A percentile compares a stretch with the other conserved stretches of the same genome.
These are phyloP conservation scores for Lactarius pseudohatsudake DNA, from an alignment of 768 basidiomycete species.

Conservation along the genomic window DNA sequence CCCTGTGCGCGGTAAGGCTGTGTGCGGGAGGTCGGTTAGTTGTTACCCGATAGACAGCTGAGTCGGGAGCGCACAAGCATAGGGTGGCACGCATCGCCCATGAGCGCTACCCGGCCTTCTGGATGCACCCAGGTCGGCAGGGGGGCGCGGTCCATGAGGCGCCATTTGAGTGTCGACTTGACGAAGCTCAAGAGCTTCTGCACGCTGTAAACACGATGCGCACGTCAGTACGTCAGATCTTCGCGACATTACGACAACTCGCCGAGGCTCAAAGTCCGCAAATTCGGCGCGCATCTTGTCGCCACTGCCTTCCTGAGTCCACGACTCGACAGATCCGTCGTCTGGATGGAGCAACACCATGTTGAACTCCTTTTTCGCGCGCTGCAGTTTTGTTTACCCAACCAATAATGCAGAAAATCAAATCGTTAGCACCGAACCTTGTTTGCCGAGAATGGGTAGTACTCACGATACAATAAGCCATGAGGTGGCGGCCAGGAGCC, in stretches of 20 bases:
- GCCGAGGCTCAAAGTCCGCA: slow-evolving; percentile 44
- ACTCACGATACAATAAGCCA: slow-evolving; percentile 46
- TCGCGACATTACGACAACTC: slow-evolving; percentile 6
- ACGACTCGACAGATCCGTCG: slow-evolving; percentile 43
- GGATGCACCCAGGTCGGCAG: slow-evolving; percentile 42
- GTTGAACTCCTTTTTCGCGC: slow-evolving; percentile 40
- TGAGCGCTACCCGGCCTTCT: slow-evolving; percentile 37
- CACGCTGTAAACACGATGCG: slow-evolving; percentile 30
- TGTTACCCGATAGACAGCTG: not conserved
- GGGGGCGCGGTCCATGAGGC: slow-evolving; percentile 44
- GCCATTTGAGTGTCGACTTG: slow-evolving; percentile 43
- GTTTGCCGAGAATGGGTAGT: not conserved
- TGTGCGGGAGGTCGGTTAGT: not conserved
- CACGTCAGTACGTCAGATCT: not conserved
- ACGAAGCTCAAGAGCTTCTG: slow-evolving; percentile 41
- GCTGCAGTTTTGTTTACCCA: slow-evolving; percentile 27
- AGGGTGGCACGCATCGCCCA: slow-evolving; percentile 46
- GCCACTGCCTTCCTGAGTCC: slow-evolving; percentile 44
- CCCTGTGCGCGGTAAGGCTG: slow-evolving; percentile 47
- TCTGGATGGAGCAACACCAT: slow-evolving; percentile 42
- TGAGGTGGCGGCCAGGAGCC: slow-evolving; percentile 49
- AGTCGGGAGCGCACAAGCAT: slow-evolving; percentile 38
- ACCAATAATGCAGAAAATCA: not conserved
- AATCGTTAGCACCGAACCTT: not conserved
- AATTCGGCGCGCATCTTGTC: slow-evolving; percentile 46